Conservation (phyloP, 768 basidiomycete species). For the Podaxis sp. region DNA sequence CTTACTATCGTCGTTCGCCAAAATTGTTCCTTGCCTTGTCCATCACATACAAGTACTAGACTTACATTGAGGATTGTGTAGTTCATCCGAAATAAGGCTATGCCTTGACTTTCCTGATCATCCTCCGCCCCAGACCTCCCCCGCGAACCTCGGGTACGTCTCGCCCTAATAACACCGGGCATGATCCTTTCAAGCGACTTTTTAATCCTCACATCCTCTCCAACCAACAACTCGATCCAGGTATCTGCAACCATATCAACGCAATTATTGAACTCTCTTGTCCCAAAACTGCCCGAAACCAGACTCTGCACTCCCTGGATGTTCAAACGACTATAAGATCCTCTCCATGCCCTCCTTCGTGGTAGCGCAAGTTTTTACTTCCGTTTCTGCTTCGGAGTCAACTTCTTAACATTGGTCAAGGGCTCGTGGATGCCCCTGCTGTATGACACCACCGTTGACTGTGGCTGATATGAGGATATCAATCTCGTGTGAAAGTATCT, state of each 20-base stretch:
- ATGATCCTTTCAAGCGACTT: conserved; percentile 58
- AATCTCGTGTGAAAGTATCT: conserved; percentile 52
- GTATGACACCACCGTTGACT: conserved; percentile 56
- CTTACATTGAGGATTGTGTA: no score
- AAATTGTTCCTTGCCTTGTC: no score
- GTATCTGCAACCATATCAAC: conserved; percentile 56
- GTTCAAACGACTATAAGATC: conserved; percentile 61
- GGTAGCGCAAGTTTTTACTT: conserved; percentile 28
- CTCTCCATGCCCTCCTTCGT: conserved; percentile 68
- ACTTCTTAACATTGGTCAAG: not conserved
- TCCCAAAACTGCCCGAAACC: conserved; percentile 76
- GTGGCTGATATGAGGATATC: conserved; percentile 70
- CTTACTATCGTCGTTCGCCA: no score
- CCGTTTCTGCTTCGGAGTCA: conserved; percentile 17
- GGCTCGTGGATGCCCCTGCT: conserved; percentile 15
- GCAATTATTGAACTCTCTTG: conserved; percentile 68
- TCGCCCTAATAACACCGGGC: conserved; percentile 51
- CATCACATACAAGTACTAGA: no score
- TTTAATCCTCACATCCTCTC: conserved; percentile 48
- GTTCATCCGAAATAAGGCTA: no score
- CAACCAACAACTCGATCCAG: conserved; percentile 60
- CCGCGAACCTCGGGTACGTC: conserved; percentile 24
- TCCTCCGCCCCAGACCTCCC: conserved; percentile 17
- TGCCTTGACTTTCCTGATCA: not conserved
- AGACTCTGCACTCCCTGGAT: conserved; percentile 52